These are phyloP conservation scores for Sphagnum contortum DNA, from an alignment of 225 moss, liverwort and hornwort species.

Conservation along the genomic window DNA sequence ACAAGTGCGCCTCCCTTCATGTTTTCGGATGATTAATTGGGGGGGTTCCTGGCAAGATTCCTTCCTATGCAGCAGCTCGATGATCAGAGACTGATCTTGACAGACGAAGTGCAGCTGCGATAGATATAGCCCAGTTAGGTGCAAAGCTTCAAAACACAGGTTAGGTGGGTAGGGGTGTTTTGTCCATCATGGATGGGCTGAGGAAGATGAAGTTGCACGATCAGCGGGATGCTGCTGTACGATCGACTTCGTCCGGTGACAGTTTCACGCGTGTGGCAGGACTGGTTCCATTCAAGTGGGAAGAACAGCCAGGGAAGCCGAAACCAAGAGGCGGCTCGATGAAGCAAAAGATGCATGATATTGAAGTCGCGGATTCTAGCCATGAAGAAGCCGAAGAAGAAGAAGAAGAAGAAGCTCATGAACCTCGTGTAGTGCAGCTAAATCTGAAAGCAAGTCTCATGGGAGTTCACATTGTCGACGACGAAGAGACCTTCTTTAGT, in stretches of 20 bases:
- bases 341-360: constrained; percentile 3
- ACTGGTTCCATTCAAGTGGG: constrained; percentile 17
- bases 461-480: constrained; percentile 27
- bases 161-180: background rate
- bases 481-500: constrained; percentile 26
- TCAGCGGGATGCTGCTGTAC: constrained; percentile 11
- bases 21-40: too few relatives aligned
- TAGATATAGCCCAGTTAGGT: too few relatives aligned
- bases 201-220: constrained; percentile 12
- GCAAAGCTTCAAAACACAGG: background rate
- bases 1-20: too few relatives aligned
- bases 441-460: constrained; percentile 28
- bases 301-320: constrained; percentile 6
- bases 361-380: too few relatives aligned
- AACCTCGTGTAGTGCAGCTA: constrained; percentile 23
- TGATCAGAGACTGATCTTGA: too few relatives aligned
- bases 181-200: constrained; percentile 16
- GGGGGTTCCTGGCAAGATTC: too few relatives aligned
- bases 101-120: too few relatives aligned
- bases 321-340: background rate
- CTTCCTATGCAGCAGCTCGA: too few relatives aligned
- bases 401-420: constrained; percentile 14
- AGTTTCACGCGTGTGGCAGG: constrained; percentile 17
- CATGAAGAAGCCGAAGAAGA: too few relatives aligned
- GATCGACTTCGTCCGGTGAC: constrained; percentile 6